Evolutionary conservation across 345 rosid genomes (phyloP).

Genomic region (Moricandia moricandioides): DNA sequence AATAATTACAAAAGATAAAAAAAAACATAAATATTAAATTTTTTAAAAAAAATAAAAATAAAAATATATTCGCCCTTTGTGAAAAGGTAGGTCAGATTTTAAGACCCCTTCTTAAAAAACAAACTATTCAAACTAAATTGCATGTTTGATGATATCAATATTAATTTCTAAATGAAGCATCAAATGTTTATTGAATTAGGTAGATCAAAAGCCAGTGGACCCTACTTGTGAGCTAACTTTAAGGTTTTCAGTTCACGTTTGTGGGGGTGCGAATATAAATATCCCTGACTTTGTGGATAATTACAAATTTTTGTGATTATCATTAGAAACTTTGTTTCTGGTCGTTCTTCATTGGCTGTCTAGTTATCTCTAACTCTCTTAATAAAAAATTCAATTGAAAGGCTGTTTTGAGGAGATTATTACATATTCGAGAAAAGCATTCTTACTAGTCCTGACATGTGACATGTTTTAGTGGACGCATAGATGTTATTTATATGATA

Average conservation of each 20-base stretch:
- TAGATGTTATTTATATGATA: background rate
- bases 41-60: too few relatives aligned
- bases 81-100: too few relatives aligned
- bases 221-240: constrained; percentile 18
- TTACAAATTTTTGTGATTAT: constrained; percentile 37
- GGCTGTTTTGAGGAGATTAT: too few relatives aligned
- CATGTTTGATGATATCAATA: background rate
- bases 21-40: too few relatives aligned
- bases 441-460: constrained; percentile 2
- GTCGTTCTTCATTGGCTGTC: constrained; percentile 37
- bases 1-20: too few relatives aligned
- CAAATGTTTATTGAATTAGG: constrained; percentile 5
- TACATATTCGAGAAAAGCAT: background rate
- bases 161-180: background rate
- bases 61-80: too few relatives aligned
- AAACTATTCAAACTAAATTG: background rate
- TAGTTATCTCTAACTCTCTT: constrained; percentile 23
- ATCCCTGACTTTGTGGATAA: constrained; percentile 26
- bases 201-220: constrained; percentile 13
- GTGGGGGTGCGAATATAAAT: constrained; percentile 11
- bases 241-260: constrained; percentile 15
- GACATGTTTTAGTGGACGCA: background rate
- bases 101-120: background rate
- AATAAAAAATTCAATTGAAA: background rate
- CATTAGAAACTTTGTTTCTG: constrained; percentile 14